Evolutionary conservation across 345 rosid species (phyloP).

Genomic region (Barbarea vulgaris): DNA sequence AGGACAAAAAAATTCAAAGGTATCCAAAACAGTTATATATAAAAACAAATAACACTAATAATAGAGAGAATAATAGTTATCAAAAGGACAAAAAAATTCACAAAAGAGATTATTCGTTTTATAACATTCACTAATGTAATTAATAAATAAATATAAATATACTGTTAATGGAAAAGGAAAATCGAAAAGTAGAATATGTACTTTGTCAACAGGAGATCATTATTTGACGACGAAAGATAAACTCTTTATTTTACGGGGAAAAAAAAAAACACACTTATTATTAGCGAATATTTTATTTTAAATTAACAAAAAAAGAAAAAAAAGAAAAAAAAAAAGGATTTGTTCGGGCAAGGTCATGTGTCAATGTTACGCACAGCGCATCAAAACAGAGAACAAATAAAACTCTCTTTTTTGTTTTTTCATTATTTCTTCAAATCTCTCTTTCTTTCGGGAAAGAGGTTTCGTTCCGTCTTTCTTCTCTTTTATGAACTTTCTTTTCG

Average conservation of each 20-base stretch:
- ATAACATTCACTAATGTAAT: background rate
- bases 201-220: background rate
- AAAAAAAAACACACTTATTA: background rate
- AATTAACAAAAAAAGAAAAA: background rate
- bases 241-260: background rate
- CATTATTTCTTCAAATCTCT: background rate
- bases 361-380: conserved; percentile 36
- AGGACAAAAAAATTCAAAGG: background rate
- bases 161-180: background rate
- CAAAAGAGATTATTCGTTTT: background rate
- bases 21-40: conserved; percentile 23
- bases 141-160: background rate
- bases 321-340: background rate
- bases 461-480: conserved; percentile 8
- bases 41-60: background rate
- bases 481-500: background rate
- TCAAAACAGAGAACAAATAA: background rate
- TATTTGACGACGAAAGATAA: background rate
- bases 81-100: background rate
- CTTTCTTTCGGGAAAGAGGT: conserved; percentile 28
- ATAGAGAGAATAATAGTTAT: background rate
- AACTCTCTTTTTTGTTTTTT: background rate
- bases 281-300: background rate
- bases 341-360: conserved; percentile 32
- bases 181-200: conserved; percentile 12